Evolutionary conservation across 2,329 filamentous ascomycete species (phyloP).

Genomic region (Lasiodiplodia theobromae): DNA sequence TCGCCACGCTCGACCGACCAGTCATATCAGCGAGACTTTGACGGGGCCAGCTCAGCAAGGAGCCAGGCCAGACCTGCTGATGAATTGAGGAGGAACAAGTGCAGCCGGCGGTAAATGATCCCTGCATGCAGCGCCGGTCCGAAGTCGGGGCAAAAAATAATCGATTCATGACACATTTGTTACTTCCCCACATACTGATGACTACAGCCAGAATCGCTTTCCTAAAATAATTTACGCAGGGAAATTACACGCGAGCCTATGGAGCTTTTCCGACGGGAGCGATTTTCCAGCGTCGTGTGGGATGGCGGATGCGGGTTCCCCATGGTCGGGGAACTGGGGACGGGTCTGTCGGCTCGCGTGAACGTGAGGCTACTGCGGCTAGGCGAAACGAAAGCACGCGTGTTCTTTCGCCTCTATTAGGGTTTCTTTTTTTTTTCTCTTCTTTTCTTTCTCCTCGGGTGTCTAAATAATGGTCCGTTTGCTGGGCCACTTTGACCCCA

Average conservation of each 20-base stretch:
- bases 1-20: conserved; percentile 11
- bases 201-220: neutral
- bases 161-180: neutral
- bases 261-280: neutral
- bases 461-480: neutral
- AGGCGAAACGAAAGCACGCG: neutral
- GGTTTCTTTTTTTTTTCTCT: neutral
- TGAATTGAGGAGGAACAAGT: conserved; percentile 4
- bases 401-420: neutral
- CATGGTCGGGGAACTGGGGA: neutral
- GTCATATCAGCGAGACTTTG: conserved; percentile 5
- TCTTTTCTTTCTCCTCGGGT: neutral
- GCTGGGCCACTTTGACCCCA: neutral
- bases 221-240: conserved; percentile 11
- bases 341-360: neutral
- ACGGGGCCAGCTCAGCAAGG: neutral
- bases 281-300: neutral
- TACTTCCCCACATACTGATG: conserved; percentile 12
- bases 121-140: conserved; percentile 2
- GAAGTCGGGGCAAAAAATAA: conserved; percentile 15
- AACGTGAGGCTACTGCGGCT: neutral
- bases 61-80: conserved; percentile 16
- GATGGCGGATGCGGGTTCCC: neutral
- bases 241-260: neutral
- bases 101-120: neutral